These are phyloP conservation scores for Prosopis cineraria DNA, from an alignment of 306 rosid species.

Conservation along the genomic window DNA sequence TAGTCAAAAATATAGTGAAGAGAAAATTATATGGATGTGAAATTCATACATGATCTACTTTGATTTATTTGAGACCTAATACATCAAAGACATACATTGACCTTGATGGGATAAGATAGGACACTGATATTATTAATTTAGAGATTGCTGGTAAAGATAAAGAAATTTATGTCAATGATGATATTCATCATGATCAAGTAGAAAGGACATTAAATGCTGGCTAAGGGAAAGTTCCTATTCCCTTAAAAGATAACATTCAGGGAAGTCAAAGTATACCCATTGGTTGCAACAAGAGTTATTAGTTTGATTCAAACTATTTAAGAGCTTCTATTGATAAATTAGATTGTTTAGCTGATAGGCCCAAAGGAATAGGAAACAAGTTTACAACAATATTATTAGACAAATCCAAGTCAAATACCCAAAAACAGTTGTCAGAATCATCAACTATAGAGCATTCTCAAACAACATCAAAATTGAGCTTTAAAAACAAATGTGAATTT, in stretches of 20 bases:
- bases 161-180: slow-evolving; percentile 20
- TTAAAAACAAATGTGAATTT: slow-evolving; percentile 16
- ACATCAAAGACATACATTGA: slow-evolving; percentile 11
- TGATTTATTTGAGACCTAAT: slow-evolving; percentile 14
- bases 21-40: slow-evolving; percentile 49
- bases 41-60: slow-evolving; percentile 29
- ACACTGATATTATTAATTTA: background rate
- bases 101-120: slow-evolving; percentile 5
- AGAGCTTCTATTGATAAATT: slow-evolving; percentile 23
- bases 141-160: slow-evolving; percentile 23
- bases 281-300: slow-evolving; percentile 11
- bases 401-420: slow-evolving; percentile 24
- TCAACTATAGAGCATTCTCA: slow-evolving; percentile 21
- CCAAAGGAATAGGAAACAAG: slow-evolving; percentile 21
- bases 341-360: slow-evolving; percentile 16
- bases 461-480: slow-evolving; percentile 6
- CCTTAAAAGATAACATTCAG: slow-evolving; percentile 13
- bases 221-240: slow-evolving; percentile 12
- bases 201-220: slow-evolving; percentile 27
- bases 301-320: slow-evolving; percentile 14
- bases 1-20: slow-evolving; percentile 49
- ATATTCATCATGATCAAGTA: slow-evolving; percentile 1
- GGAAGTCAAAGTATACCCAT: slow-evolving; percentile 15
- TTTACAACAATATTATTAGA: slow-evolving; percentile 19
- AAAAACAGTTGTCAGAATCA: slow-evolving; percentile 3